phyloP scores from a whole-genome alignment of 768 basidiomycete species.

The Auriscalpium vulgare region DNA sequence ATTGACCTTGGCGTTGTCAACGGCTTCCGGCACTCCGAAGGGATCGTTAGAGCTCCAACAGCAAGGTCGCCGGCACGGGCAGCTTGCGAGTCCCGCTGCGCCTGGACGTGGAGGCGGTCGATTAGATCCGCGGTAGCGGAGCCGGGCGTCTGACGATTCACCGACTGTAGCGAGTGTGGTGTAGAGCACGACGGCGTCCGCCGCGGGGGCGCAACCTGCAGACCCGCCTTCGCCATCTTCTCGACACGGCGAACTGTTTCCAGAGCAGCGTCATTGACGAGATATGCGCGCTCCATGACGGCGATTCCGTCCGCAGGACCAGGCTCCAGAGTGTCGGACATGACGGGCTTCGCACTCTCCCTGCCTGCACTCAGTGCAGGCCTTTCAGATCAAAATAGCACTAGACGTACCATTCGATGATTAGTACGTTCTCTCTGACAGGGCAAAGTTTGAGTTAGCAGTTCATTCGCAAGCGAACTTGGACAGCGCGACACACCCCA shows the following conservation, averaged over 20 bases:
- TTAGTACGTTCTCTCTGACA: conserved; percentile 15
- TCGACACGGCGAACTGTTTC: background rate
- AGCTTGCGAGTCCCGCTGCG: too few relatives aligned
- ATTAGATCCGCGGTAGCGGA: too few relatives aligned
- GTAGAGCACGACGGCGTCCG: too few relatives aligned
- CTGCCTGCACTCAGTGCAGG: background rate
- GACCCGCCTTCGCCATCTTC: background rate
- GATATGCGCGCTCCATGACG: conserved; percentile 4
- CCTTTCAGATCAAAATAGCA: background rate
- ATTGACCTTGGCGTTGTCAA: background rate
- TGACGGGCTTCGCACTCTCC: background rate
- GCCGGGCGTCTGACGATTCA: too few relatives aligned
- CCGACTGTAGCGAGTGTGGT: too few relatives aligned
- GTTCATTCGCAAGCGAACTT: background rate
- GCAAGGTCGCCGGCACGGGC: too few relatives aligned
- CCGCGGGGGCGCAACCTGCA: too few relatives aligned
- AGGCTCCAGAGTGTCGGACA: background rate
- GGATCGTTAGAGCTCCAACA: too few relatives aligned
- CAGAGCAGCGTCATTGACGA: background rate
- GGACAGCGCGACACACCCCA: conserved; percentile 4
- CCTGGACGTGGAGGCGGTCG: too few relatives aligned
- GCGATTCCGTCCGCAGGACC: background rate
- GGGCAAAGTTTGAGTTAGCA: background rate
- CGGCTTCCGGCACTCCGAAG: background rate
- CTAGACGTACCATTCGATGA: conserved; percentile 11